Base-by-base conservation (phyloP, 441 rosid genomes). In the Flueggea neowawraea region DNA sequence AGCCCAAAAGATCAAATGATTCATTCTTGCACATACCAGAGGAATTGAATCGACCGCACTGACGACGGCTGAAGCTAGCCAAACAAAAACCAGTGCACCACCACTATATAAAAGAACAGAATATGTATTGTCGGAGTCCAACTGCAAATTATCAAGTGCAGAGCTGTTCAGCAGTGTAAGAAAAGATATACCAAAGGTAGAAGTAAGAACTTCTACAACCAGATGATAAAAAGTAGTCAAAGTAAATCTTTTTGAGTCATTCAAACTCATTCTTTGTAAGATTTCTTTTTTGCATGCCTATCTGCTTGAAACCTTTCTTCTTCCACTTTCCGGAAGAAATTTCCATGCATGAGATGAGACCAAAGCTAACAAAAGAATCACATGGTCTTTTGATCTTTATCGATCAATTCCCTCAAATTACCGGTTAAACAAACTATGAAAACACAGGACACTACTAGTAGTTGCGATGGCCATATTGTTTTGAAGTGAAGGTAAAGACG, bases 11-110 rank as follows among this genome's bases (percentile, higher is more conserved):
- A 36, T 36, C 31, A 33, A 58, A 44, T 8, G n/a, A 13, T 6
- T 1, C 12, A 9, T 39, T 41, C 13, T 47, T 33, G 52, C 63
- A 69, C 83, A 0, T 54, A 94, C 98, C 95, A 94, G 57, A 31
- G 98, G 98, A 57, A 94, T 80, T 6, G 97, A 82, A 71, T 94
- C 98, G 10, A 94, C 69, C 2, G 98, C 84, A 54, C 81, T 69
- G 56, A 94, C 87, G 67, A 94, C 72, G 28, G 80, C 86, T 43
- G 79, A 72, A 17, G 73, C 69, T 36, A 94, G 61, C 86, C 91
- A 90, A 41, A 89, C 11, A 22, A 81, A 77, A 60, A 81, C 61
- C 54, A 94, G 31, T 12, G 89, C 90, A 64, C 93, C 95, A 15
- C 68, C 64, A 60, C 90, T 95, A 48, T 77, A 83, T 12, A 87